Base-by-base conservation (phyloP, 345 rosid genomes). In the Clarkia xantiana region DNA sequence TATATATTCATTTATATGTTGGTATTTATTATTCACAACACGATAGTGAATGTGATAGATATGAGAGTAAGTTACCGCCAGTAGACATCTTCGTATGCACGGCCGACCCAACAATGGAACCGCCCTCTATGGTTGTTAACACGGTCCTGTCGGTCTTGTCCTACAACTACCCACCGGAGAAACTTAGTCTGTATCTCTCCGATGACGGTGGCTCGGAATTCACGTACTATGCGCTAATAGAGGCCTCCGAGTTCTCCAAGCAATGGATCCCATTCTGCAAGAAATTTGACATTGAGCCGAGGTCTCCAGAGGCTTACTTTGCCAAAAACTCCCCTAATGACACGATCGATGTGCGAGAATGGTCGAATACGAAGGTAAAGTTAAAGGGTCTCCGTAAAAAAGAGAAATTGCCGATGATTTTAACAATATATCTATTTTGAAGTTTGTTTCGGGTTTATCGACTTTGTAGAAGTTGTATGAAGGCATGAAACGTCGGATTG, bases 1-100 rank as follows among this genome's bases (percentile, higher is more conserved):
- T n/a, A n/a, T n/a, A n/a, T n/a, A n/a, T n/a, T n/a, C n/a, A n/a
- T n/a, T n/a, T n/a, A n/a, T n/a, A n/a, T n/a, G n/a, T n/a, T n/a
- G n/a, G n/a, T n/a, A n/a, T n/a, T n/a, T n/a, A n/a, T n/a, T n/a
- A n/a, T n/a, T n/a, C n/a, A n/a, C n/a, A n/a, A n/a, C n/a, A n/a
- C n/a, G n/a, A n/a, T n/a, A n/a, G n/a, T n/a, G n/a, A n/a, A n/a
- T n/a, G n/a, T n/a, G n/a, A 18, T 58, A 65, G 71, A 43, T 56
- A 63, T 9, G 57, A 60, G 29, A 57, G 57, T 9, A 53, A 55
- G 48, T 54, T 74, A 36, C 76, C 73, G 0, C 47, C 54, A 2
- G 63, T 67, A 2, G 78, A 69, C 23, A 51, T 67, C 7, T 73
- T 69, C n/a, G 65, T 69, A 16, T 73, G 78, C 75, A 74, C 79